These are phyloP conservation scores for Paecilomyces variotii DNA, from an alignment of 2,329 filamentous ascomycete genomes.

Conservation along the genomic window DNA sequence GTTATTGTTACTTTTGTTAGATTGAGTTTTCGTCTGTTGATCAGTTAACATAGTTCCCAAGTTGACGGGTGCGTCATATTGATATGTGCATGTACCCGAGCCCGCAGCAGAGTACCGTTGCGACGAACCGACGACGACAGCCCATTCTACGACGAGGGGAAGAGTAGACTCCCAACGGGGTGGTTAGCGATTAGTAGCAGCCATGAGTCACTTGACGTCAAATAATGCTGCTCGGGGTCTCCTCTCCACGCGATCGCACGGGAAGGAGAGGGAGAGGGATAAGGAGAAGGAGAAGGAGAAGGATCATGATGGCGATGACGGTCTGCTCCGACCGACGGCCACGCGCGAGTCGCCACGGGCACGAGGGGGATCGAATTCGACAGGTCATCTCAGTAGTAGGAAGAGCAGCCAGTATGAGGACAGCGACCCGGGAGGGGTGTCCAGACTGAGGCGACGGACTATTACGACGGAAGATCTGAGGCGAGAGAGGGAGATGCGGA, in stretches of 20 bases:
- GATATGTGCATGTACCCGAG: neutral
- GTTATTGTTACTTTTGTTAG: too few relatives aligned
- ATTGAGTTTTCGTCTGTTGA: neutral
- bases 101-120: neutral
- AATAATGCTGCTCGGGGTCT: slow-evolving; percentile 22
- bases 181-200: slow-evolving; percentile 7
- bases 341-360: slow-evolving; percentile 24
- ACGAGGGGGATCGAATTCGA: slow-evolving; percentile 26
- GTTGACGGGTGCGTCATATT: neutral
- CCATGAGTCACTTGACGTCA: slow-evolving; percentile 25
- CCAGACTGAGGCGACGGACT: slow-evolving; percentile 17
- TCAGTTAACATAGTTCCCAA: neutral
- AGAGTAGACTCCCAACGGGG: neutral
- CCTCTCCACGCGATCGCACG: slow-evolving; percentile 22
- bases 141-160: neutral
- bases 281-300: too few relatives aligned
- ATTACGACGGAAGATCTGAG: slow-evolving; percentile 28
- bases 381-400: slow-evolving; percentile 18
- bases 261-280: slow-evolving; percentile 18
- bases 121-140: neutral
- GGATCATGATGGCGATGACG: slow-evolving; percentile 18
- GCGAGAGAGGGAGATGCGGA: slow-evolving; percentile 55
- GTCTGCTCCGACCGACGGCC: slow-evolving; percentile 18
- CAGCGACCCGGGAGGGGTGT: slow-evolving; percentile 17
- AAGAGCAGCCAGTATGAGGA: slow-evolving; percentile 21